Evolutionary conservation across 768 basidiomycete genomes (phyloP), one percentile per base, ranked within the genome.

Genomic region (Boletus huronensis): DNA sequence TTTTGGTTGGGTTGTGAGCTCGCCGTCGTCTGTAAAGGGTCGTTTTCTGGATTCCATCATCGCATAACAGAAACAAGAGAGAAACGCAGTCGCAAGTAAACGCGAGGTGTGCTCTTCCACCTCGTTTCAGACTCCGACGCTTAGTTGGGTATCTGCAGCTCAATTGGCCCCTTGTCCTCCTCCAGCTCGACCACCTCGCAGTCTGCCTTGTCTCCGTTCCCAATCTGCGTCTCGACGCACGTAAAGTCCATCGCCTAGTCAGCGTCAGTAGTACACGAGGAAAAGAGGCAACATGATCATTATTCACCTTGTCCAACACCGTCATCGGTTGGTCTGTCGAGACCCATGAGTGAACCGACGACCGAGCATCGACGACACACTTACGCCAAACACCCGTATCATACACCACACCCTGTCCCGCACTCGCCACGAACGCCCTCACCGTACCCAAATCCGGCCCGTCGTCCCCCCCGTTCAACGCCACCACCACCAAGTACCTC

Each of bases 181-280:
- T 26, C 53, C 64, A 80, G 64, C 23, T 87, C 79, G 17, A 93
- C 63, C 52, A 98, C 81, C 71, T 99, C 93, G 68, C 96, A 98
- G 70, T 99, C 97, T 21, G 82, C 76, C 53, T 65, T 65, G 47
- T 83, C 80, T 1, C 88, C 88, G 53, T 90, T 80, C 6, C 93
- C 93, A 50, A 96, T 85, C 70, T 98, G 95, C 23, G 93, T 91
- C 72, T 98, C 96, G 9, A 98, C 82, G 64, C 96, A 98, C 9
- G 90, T 79, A 59, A 93, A 81, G 62, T 93, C 90, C 72, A 93
- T 79, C 11, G 76, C 68, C 88, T 92, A 35, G 53, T 19, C 55
- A 56, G 53, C 32, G 63, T 58, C 7, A 36, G 34, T 26, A 48
- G 25, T 28, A 6, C 26, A 28, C 23, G 13, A 25, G 34, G 23